phyloP scores from a whole-genome alignment of 805 yeast genomes.

The Nakazawaea wyomingensis region DNA sequence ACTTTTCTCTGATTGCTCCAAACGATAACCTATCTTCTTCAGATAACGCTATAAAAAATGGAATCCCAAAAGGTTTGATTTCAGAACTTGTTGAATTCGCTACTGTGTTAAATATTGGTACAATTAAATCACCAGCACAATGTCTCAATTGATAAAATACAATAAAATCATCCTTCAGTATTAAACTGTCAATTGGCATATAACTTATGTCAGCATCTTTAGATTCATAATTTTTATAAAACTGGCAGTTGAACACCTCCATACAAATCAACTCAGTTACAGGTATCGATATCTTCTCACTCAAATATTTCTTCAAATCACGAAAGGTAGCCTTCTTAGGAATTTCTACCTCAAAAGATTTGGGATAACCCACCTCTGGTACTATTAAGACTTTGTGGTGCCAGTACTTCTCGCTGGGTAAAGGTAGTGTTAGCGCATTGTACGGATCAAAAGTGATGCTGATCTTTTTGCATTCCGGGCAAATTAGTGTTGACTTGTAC shows the following conservation, averaged over 20 bases:
- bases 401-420: conserved; percentile 78
- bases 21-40: conserved; percentile 50
- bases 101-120: conserved; percentile 55
- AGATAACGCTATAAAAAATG: conserved; percentile 62
- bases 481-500: conserved; percentile 82
- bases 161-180: conserved; percentile 56
- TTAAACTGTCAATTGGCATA: conserved; percentile 63
- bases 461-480: conserved; percentile 77
- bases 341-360: conserved; percentile 65
- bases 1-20: conserved; percentile 50
- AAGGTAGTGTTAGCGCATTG: conserved; percentile 82
- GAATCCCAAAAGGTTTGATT: conserved; percentile 62
- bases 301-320: conserved; percentile 59
- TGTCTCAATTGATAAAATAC: conserved; percentile 48
- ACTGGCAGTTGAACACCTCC: conserved; percentile 62
- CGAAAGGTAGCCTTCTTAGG: conserved; percentile 56
- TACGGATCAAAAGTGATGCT: conserved; percentile 93
- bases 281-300: conserved; percentile 36
- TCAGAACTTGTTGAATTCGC: conserved; percentile 31
- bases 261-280: conserved; percentile 40
- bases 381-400: conserved; percentile 55
- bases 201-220: conserved; percentile 48
- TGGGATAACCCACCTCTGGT: conserved; percentile 48
- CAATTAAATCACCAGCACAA: conserved; percentile 44
- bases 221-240: conserved; percentile 64